Evolutionary conservation across 768 basidiomycete species (phyloP).

Genomic region (Gloeopeniophorella convolvens): DNA sequence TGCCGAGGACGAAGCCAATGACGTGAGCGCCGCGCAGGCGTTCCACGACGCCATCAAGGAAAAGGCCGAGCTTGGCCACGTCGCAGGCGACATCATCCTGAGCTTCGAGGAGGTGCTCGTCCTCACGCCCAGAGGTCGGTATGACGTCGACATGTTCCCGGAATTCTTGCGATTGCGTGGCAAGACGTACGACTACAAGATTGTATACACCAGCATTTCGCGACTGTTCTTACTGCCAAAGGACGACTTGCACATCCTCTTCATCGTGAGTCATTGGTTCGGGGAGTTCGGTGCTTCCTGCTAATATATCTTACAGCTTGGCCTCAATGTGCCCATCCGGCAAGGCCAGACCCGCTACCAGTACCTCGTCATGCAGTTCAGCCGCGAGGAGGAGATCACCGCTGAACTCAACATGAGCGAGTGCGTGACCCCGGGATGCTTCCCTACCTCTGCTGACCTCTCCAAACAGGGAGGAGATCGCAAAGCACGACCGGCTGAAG

Average conservation of each 20-base stretch:
- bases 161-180: constrained; percentile 93
- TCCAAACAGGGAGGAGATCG: constrained; percentile 59
- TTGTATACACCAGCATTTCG: constrained; percentile 82
- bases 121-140: constrained; percentile 91
- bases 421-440: constrained; percentile 40
- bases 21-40: constrained; percentile 87
- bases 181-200: constrained; percentile 99
- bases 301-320: constrained; percentile 49
- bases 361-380: constrained; percentile 97
- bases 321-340: constrained; percentile 86
- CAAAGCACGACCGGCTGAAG: constrained; percentile 76
- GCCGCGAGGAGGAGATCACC: constrained; percentile 94
- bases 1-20: constrained; percentile 66
- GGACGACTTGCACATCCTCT: constrained; percentile 91
- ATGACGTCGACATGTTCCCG: constrained; percentile 97
- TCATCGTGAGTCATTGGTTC: constrained; percentile 62
- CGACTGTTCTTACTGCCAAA: constrained; percentile 90
- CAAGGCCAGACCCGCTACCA: constrained; percentile 98
- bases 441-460: constrained; percentile 1
- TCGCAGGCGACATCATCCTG: constrained; percentile 84
- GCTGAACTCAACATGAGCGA: constrained; percentile 90
- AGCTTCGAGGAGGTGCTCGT: constrained; percentile 95
- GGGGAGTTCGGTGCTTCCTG: background rate
- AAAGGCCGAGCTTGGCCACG: constrained; percentile 89
- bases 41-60: constrained; percentile 97